A percentile compares a stretch with the other conserved stretches of the same genome.
phyloP scores from a whole-genome alignment of 1,139 yeast species.

The Sugiyamaella japonica region DNA sequence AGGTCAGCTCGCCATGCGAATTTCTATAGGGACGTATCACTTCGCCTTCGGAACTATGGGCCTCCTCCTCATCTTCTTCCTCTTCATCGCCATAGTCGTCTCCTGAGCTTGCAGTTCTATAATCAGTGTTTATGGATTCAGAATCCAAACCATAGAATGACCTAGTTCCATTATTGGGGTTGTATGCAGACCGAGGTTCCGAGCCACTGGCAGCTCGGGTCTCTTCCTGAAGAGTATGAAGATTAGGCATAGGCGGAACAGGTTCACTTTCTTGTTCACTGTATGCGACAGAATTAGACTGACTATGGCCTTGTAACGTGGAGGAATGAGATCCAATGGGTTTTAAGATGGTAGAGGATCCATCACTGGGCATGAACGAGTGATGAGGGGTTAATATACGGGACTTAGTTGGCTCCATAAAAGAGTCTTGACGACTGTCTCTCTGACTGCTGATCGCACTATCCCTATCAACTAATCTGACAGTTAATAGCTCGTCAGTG shows the following conservation, averaged over 20 bases:
- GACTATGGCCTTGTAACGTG: conserved; percentile 23
- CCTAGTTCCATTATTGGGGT: conserved; percentile 3
- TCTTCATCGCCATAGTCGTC: conserved; percentile 21
- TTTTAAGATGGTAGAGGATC: conserved; percentile 27
- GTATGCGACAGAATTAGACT: conserved; percentile 18
- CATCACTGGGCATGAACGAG: conserved; percentile 29
- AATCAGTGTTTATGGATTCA: conserved; percentile 20
- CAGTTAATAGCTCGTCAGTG: conserved; percentile 79
- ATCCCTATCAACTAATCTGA: conserved; percentile 56
- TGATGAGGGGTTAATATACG: conserved; percentile 31
- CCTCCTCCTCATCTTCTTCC: conserved; percentile 21
- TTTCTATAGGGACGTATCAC: conserved; percentile 38
- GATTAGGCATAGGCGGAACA: conserved; percentile 14
- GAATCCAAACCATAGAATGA: conserved; percentile 20
- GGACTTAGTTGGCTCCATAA: conserved; percentile 34
- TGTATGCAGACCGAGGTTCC: not conserved
- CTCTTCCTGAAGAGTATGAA: conserved; percentile 18
- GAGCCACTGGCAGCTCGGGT: not conserved
- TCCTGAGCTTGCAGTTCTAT: conserved; percentile 33
- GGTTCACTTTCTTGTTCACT: conserved; percentile 5
- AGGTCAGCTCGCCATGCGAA: conserved; percentile 39
- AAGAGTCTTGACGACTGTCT: conserved; percentile 25
- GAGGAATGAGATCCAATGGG: conserved; percentile 32
- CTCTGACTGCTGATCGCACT: conserved; percentile 21
- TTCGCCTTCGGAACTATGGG: conserved; percentile 26